phyloP scores from a whole-genome alignment of 2,329 filamentous ascomycete genomes.

The Pseudogymnoascus verrucosus region DNA sequence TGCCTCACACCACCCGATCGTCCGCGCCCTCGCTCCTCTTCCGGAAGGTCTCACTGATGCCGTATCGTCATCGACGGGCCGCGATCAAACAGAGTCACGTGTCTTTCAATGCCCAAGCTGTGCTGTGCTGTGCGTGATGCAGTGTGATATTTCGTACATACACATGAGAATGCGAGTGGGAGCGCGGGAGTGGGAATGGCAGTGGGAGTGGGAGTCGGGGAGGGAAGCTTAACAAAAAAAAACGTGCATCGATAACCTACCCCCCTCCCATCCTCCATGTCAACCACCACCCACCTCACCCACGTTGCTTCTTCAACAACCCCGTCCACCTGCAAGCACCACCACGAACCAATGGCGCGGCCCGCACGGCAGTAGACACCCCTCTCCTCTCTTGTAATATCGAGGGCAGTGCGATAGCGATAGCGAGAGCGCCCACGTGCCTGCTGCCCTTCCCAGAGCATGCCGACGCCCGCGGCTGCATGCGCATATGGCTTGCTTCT shows the following conservation, averaged over 20 bases:
- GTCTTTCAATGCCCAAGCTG: neutral
- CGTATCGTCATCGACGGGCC: neutral
- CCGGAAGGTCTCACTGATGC: neutral
- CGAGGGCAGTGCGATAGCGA: neutral
- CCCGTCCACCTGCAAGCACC: neutral
- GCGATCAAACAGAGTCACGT: neutral
- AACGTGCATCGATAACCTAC: neutral
- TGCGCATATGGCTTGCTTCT: neutral
- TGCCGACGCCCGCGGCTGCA: neutral
- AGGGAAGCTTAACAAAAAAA: too few species aligned
- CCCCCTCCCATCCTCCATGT: neutral
- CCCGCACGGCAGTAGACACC: neutral
- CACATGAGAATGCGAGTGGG: too few species aligned
- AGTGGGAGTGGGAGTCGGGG: too few species aligned
- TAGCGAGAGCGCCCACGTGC: neutral
- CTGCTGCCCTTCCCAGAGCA: neutral
- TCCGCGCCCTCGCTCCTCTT: neutral
- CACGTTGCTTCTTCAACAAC: neutral
- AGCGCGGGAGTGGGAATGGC: too few species aligned
- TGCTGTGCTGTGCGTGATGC: too few species aligned
- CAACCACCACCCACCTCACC: neutral
- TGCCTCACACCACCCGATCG: neutral
- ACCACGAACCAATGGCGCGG: neutral
- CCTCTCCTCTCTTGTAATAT: neutral
- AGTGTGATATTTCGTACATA: too few species aligned